Evolutionary conservation across 345 rosid genomes (phyloP), one percentile per base, ranked within the genome.

Genomic region (Excoecaria agallocha): DNA sequence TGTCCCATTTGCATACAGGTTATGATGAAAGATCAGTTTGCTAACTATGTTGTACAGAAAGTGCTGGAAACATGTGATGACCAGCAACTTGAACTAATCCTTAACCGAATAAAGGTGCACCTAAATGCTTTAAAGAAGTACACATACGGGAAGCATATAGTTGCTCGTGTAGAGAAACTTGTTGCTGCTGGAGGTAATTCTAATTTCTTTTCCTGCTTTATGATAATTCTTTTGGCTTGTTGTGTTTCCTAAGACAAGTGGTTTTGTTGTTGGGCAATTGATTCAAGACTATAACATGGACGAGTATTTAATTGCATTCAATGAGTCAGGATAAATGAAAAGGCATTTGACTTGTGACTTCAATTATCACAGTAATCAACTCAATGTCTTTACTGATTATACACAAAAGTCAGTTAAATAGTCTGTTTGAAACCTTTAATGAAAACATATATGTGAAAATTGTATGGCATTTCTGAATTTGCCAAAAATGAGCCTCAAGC

Each of bases 21-120:
- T 72, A 94, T 94, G 98, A 94, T 94, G 98, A 94, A 94, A 85
- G 98, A 94, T 80, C 98, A 94, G 84, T 94, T 92, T 80, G 98
- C 97, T 46, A 94, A 94, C 85, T 94, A 94, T 60, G 98, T 94
- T 60, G 98, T 94, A 84, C 98, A 94, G 82, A 94, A 94, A 75
- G 97, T 94, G 80, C 86, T 94, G 84, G 98, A 92, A 84, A 92
- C 98, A 64, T 92, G 95, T 66, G 95, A 92, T 77, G 98, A 92
- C 84, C 93, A 87, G 79, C 95, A 87, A 38, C 95, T 91, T 46
- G 97, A 89, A 84, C 84, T 86, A 62, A 89, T 94, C 72, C 95
- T 94, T 35, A 88, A 81, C 66, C 90, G 98, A 41, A 94, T 94
- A 66, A 92, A 92, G 81, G 91, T 89, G 65, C 97, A 94, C 85